These are phyloP conservation scores for Colletotrichum lupini DNA, from an alignment of 2,329 filamentous ascomycete genomes.

Conservation along the genomic window DNA sequence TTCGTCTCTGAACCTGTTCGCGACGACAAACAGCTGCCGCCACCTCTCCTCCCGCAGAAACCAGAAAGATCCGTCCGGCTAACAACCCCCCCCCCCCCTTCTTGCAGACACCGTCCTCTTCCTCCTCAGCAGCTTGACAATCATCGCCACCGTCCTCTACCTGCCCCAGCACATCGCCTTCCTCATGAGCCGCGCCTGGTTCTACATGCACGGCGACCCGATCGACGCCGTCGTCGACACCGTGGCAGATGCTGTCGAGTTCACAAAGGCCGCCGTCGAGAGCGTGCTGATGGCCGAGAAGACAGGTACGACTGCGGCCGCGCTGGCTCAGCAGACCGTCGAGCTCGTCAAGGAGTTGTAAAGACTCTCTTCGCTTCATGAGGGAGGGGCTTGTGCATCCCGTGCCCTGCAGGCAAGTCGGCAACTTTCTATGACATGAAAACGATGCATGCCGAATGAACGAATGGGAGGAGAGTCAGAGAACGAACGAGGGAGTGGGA, in stretches of 20 bases:
- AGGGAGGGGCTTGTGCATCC: too few species aligned
- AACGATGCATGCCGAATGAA: constrained; percentile 14
- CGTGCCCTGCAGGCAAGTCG: background rate
- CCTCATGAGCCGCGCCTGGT: constrained; percentile 87
- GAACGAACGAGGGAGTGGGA: background rate
- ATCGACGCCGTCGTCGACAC: constrained; percentile 73
- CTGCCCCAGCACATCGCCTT: constrained; percentile 90
- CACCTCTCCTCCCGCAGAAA: background rate
- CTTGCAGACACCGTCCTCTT: constrained; percentile 88
- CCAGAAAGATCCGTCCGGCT: constrained; percentile 1
- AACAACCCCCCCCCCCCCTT: background rate
- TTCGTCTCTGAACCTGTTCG: background rate
- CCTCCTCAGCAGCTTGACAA: constrained; percentile 85
- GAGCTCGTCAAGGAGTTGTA: constrained; percentile 52
- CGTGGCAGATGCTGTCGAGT: constrained; percentile 63
- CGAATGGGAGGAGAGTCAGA: background rate
- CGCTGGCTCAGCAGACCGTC: constrained; percentile 38
- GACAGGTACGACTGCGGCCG: constrained; percentile 23
- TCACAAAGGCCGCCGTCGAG: constrained; percentile 53
- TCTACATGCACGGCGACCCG: constrained; percentile 91
- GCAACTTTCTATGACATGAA: background rate
- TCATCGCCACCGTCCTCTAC: constrained; percentile 90
- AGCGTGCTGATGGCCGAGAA: constrained; percentile 43
- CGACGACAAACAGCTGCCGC: background rate
- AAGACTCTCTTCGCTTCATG: too few species aligned